Conservation (phyloP, 139 green algal genomes). For the Asterochloris erici region DNA sequence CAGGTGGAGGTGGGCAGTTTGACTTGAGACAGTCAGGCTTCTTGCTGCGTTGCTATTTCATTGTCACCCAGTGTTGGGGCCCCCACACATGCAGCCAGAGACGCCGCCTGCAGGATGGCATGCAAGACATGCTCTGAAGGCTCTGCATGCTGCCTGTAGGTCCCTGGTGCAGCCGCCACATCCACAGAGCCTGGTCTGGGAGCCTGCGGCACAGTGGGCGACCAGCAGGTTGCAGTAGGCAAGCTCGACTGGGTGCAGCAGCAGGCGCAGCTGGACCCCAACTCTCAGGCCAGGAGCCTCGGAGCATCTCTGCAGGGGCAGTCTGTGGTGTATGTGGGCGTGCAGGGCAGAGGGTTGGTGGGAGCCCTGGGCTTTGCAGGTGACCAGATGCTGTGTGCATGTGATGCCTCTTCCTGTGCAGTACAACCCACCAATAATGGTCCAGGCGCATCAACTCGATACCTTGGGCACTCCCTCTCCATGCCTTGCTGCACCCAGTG, state of each 20-base stretch:
- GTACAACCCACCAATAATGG: no score
- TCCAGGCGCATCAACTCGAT: no score
- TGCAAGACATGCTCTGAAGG: not conserved
- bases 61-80: no score
- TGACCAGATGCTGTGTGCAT: no score
- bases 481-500: no score
- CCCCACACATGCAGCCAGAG: not conserved
- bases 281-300: constrained; percentile 7
- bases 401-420: no score
- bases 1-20: not conserved
- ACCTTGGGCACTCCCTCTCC: no score
- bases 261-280: constrained; percentile 7
- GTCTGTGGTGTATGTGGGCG: constrained; percentile 59
- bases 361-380: constrained; percentile 51
- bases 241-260: constrained; percentile 60
- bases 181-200: constrained; percentile 63
- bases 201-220: constrained; percentile 46
- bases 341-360: constrained; percentile 55
- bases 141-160: constrained; percentile 14
- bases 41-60: not conserved
- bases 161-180: constrained; percentile 26
- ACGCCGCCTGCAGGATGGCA: not conserved
- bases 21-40: not conserved
- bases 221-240: constrained; percentile 60
- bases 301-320: not conserved